Evolutionary conservation across 768 basidiomycete genomes (phyloP).

Genomic region (Tulasnella sp.): DNA sequence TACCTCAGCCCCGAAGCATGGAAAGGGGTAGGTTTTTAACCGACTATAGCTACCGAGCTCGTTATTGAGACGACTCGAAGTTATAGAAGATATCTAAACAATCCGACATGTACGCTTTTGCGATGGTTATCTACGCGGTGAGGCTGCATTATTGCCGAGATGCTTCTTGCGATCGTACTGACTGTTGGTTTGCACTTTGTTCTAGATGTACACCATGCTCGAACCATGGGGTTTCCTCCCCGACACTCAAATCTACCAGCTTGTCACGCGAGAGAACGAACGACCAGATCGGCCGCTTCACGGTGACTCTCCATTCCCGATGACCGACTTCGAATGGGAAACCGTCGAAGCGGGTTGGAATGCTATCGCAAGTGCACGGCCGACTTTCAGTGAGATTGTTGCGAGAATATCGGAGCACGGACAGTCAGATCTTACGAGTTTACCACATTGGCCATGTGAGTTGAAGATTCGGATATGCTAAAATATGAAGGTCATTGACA

Average conservation of each 20-base stretch:
- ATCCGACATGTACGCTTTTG: slow-evolving; percentile 10
- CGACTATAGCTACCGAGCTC: no score
- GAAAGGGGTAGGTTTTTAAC: slow-evolving; percentile 11
- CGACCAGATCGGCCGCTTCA: slow-evolving; percentile 12
- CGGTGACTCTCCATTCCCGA: not conserved
- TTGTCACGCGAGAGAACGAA: slow-evolving; percentile 12
- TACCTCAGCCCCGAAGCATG: slow-evolving; percentile 17
- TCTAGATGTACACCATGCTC: not conserved
- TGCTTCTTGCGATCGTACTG: no score
- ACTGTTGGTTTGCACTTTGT: no score
- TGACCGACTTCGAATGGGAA: slow-evolving; percentile 4
- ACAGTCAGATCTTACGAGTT: no score
- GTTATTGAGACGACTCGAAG: not conserved
- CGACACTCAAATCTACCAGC: slow-evolving; percentile 11
- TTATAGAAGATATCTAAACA: slow-evolving; percentile 3
- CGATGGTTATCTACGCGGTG: slow-evolving; percentile 10
- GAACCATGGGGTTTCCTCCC: slow-evolving; percentile 12
- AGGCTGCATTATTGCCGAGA: no score
- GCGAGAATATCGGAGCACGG: not conserved
- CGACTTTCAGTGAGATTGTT: slow-evolving; percentile 5
- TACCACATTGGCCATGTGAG: no score
- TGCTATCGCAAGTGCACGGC: not conserved
- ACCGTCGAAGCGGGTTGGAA: not conserved
- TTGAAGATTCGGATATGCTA: no score
- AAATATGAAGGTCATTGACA: no score